Conservation (phyloP, 257 asterid species). For the Capsicum chinense region DNA sequence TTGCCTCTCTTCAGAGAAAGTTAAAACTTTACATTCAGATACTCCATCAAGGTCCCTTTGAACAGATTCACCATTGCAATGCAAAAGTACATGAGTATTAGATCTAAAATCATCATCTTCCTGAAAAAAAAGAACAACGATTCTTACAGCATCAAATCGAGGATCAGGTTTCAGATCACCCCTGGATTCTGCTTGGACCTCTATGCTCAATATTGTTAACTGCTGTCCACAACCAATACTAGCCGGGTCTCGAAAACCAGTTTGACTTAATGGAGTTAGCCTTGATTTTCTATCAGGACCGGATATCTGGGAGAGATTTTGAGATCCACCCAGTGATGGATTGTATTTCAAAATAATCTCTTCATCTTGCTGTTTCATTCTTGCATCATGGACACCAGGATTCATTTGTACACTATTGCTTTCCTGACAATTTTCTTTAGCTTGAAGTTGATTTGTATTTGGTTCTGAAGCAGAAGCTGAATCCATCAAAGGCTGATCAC, state of each 20-base stretch:
- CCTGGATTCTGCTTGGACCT: conserved; percentile 88
- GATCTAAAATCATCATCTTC: conserved; percentile 62
- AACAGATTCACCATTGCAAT: conserved; percentile 45
- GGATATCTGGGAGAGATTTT: conserved; percentile 80
- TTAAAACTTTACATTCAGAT: conserved; percentile 54
- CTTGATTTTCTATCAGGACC: conserved; percentile 74
- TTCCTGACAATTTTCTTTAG: conserved; percentile 41
- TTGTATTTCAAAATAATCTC: conserved; percentile 38
- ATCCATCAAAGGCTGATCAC: conserved; percentile 44
- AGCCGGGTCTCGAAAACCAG: conserved; percentile 89
- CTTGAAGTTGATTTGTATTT: conserved; percentile 36
- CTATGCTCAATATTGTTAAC: conserved; percentile 80
- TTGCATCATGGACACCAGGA: conserved; percentile 37
- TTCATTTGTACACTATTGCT: conserved; percentile 39
- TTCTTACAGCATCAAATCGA: conserved; percentile 82
- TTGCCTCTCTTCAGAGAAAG: conserved; percentile 63
- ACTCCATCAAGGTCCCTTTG: conserved; percentile 67
- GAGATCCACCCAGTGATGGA: conserved; percentile 47
- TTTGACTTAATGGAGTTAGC: conserved; percentile 88
- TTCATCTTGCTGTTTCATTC: conserved; percentile 30
- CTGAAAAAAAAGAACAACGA: conserved; percentile 73
- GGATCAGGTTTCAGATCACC: conserved; percentile 95
- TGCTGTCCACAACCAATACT: conserved; percentile 90
- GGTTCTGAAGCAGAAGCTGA: conserved; percentile 39
- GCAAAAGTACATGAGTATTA: conserved; percentile 66